Evolutionary conservation across 306 rosid genomes (phyloP), one percentile per base, ranked within the genome.

Genomic region (Morella rubra): DNA sequence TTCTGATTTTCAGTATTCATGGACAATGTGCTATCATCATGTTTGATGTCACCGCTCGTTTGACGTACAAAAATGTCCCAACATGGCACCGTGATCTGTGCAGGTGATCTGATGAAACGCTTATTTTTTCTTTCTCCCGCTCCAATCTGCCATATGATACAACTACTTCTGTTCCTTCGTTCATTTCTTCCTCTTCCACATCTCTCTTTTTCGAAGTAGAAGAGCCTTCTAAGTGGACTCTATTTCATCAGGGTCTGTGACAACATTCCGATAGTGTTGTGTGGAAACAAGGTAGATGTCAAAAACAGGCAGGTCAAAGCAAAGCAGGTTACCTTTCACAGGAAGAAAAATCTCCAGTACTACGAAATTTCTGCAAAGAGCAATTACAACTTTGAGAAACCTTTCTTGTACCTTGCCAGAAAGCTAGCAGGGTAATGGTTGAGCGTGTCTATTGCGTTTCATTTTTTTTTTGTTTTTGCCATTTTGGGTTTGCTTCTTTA

Each of bases 301-400:
- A 81, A 81, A 55, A 81, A 64, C 61, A 76, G 84, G 64, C 81
- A 81, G 70, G 84, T 81, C 61, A 81, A 81, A 41, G 84, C 84
- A 52, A 81, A 81, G 70, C 81, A 81, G 66, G 81, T 81, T 20
- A 81, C 81, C 53, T 81, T 81, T 56, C 84, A 81, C 73, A 72
- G 81, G 68, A 81, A 81, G 84, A 81, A 81, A 41, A 81, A 64
- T 72, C 74, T 81, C n/a, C 84, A 76, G 75, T 77, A 81, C 78
- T 77, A 81, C 18, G 85, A 81, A 41, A 81, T 81, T 22, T 81
- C 85, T 72, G 85, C 85, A 37, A 81, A 81, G 85, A 77, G 85
- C 61, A 81, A 81, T 27, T 81, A 81, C 74, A 81, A 82, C 76
- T 82, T 77, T 58, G 85, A 82, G 76, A 82, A 82, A 53, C 85